Conservation (phyloP, 2,329 filamentous ascomycete genomes). For the Cladophialophora yegresii region DNA sequence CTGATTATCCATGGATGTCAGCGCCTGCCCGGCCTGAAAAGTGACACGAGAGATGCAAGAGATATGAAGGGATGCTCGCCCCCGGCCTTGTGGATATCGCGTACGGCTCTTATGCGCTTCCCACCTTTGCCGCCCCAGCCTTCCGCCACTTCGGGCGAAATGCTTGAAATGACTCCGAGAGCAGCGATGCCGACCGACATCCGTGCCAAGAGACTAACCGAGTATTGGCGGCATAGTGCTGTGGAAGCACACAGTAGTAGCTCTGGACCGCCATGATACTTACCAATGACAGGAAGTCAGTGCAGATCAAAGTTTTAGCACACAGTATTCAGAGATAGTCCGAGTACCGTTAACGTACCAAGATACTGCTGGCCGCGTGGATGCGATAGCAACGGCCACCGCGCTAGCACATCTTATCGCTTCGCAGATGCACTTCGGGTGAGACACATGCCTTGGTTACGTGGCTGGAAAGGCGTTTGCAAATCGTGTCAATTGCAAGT, state of each 20-base stretch:
- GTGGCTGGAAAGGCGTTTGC: too few relatives aligned
- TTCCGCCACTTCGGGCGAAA: background rate
- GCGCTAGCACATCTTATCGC: background rate
- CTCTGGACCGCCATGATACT: background rate
- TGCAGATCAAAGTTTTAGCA: background rate
- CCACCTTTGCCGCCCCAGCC: constrained; percentile 1
- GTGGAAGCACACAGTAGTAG: background rate
- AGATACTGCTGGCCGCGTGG: background rate
- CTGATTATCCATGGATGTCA: constrained; percentile 1
- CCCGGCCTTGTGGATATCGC: constrained; percentile 3
- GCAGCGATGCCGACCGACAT: background rate
- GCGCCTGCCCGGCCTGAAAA: constrained; percentile 7
- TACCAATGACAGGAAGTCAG: background rate
- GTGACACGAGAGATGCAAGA: constrained; percentile 9
- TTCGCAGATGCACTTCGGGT: background rate
- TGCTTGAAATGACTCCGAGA: constrained; percentile 15
- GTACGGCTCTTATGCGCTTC: background rate
- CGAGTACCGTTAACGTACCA: background rate
- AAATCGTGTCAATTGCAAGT: background rate
- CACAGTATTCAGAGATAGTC: background rate
- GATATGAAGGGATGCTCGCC: background rate
- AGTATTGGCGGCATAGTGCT: background rate
- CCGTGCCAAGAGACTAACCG: constrained; percentile 1
- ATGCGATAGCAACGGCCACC: background rate
- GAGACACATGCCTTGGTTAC: background rate